Evolutionary conservation across 2,329 filamentous ascomycete species (phyloP), one percentile per base, ranked within the genome.

Genomic region (Cladobotryum mycophilum): DNA sequence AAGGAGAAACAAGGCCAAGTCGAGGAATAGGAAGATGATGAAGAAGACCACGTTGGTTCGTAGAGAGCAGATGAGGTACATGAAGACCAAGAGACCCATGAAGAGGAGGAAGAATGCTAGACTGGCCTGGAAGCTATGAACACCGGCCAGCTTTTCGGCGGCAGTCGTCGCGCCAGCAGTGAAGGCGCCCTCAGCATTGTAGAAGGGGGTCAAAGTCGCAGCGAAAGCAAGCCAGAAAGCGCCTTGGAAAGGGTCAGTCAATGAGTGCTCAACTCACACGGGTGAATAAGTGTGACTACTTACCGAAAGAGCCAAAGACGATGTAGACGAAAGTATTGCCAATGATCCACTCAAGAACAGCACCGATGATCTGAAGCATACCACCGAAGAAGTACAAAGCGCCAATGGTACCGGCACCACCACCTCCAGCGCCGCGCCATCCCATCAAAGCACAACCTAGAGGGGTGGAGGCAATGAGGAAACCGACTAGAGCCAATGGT

Each of bases 31-130:
- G 72, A 89, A 89, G 66, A 89, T 85, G 49, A 81, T 56, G 56
- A 86, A 77, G 67, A 86, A 86, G 62, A 80, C 72, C 17, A 85
- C 48, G 61, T 88, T 88, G 22, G 83, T 88, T 36, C 85, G 79
- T 7, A 87, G 70, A 1, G 84, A 76, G 66, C 81, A 84, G 60
- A 88, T 71, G 42, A 86, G 67, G 68, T 78, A 86, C 58, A 87
- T 64, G 53, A 85, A 64, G 66, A 76, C 80, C 30, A 86, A 67
- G 15, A 86, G 57, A 4, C 69, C 78, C 81, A 85, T 85, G 52
- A 75, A 74, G 51, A 85, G 61, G 52, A 79, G 74, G 67, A 84
- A 78, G 70, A 83, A 85, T 33, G 67, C 76, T 58, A 33, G 41
- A 38, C 37, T 40, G 14, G 37, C 37, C 14, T 40, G 14, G 13